Conservation (phyloP, 768 basidiomycete species). For the Hortiboletus flavorubellus region DNA sequence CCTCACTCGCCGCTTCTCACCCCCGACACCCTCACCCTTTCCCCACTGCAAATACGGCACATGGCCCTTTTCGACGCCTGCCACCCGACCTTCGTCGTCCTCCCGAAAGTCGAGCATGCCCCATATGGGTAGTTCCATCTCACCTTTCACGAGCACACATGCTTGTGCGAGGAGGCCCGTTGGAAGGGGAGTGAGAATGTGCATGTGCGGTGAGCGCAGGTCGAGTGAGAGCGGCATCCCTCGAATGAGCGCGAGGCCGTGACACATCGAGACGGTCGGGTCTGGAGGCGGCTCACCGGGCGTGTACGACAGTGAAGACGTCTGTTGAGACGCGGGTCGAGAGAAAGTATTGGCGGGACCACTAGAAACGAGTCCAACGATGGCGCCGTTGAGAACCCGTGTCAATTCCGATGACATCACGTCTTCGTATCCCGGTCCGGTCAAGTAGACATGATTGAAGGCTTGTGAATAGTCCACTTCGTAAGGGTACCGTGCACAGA, state of each 20-base stretch:
- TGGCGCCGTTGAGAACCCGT: slow-evolving; percentile 71
- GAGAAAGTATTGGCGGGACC: neutral
- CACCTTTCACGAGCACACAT: slow-evolving; percentile 68
- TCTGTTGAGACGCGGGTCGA: neutral
- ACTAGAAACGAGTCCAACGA: slow-evolving; percentile 67
- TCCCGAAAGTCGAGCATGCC: slow-evolving; percentile 75
- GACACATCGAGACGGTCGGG: slow-evolving; percentile 58
- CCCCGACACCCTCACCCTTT: slow-evolving; percentile 66
- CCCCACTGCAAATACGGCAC: slow-evolving; percentile 83
- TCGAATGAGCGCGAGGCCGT: slow-evolving; percentile 79
- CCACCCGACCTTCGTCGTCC: slow-evolving; percentile 39
- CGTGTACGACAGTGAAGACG: slow-evolving; percentile 47
- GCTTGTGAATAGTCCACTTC: slow-evolving; percentile 58
- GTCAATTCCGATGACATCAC: slow-evolving; percentile 66
- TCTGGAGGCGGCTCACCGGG: slow-evolving; percentile 54
- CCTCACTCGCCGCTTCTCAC: slow-evolving; percentile 67
- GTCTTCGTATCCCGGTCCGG: slow-evolving; percentile 76
- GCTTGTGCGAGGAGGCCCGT: slow-evolving; percentile 38
- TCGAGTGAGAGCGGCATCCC: slow-evolving; percentile 28
- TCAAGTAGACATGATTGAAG: slow-evolving; percentile 62
- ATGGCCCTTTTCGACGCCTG: slow-evolving; percentile 49
- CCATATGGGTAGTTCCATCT: slow-evolving; percentile 84
- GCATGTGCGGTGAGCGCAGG: slow-evolving; percentile 42
- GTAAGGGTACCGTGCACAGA: slow-evolving; percentile 70
- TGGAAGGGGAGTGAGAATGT: slow-evolving; percentile 79